Conservation (phyloP, 2,329 filamentous ascomycete genomes). For the Nigrospora oryzae region DNA sequence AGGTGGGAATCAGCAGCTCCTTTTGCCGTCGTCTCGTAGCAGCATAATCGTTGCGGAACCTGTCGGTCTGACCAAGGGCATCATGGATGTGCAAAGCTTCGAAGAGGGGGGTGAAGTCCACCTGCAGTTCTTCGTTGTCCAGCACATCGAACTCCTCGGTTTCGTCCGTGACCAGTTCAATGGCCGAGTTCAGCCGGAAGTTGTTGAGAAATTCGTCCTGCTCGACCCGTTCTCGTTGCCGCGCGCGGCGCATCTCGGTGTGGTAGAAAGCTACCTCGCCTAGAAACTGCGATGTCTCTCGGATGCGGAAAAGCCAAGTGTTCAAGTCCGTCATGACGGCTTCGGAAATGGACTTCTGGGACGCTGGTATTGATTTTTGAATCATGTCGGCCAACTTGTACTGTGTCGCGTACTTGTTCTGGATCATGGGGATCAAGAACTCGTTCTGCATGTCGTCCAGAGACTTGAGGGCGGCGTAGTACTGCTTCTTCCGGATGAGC, state of each 20-base stretch:
- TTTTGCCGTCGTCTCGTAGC: conserved; percentile 85
- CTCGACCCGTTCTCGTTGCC: conserved; percentile 77
- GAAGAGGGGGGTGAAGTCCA: conserved; percentile 84
- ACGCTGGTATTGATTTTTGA: conserved; percentile 88
- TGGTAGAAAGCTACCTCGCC: conserved; percentile 97
- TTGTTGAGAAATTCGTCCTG: conserved; percentile 65
- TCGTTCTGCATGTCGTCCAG: conserved; percentile 95
- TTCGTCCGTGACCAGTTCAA: conserved; percentile 92
- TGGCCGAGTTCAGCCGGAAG: conserved; percentile 91
- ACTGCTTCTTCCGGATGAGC: conserved; percentile 82
- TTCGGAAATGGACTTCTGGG: conserved; percentile 87
- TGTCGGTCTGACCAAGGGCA: conserved; percentile 84
- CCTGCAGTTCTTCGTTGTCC: conserved; percentile 85
- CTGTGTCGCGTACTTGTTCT: conserved; percentile 82
- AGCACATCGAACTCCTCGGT: conserved; percentile 91
- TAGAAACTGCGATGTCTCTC: conserved; percentile 91
- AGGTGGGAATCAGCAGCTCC: conserved; percentile 72
- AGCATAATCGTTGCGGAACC: conserved; percentile 86
- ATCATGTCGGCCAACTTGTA: conserved; percentile 95
- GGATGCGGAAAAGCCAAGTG: conserved; percentile 90
- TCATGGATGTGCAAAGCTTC: conserved; percentile 96
- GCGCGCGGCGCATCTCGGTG: conserved; percentile 75
- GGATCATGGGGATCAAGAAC: conserved; percentile 64
- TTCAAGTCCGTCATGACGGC: conserved; percentile 96
- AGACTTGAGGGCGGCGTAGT: conserved; percentile 89